These are phyloP conservation scores for Babesia bovis DNA, from an alignment of 169 alveolate species.

Conservation along the genomic window DNA sequence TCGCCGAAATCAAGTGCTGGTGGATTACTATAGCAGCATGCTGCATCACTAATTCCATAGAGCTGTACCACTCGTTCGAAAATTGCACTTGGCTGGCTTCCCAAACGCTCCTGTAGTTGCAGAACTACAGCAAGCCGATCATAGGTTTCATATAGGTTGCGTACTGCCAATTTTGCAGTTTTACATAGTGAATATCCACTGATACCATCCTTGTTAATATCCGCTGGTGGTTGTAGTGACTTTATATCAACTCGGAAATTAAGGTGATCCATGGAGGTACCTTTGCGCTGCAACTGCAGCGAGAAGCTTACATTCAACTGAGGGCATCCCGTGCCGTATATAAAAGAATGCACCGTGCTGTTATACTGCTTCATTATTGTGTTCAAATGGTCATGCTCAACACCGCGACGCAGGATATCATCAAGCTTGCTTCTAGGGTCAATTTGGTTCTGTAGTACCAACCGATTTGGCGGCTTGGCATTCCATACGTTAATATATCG, in stretches of 20 bases:
- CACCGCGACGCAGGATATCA: constrained; percentile 54
- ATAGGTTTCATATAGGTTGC: constrained; percentile 62
- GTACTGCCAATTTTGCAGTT: constrained; percentile 48
- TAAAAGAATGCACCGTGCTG: constrained; percentile 41
- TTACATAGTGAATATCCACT: constrained; percentile 68
- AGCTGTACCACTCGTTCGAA: constrained; percentile 32
- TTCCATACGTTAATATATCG: constrained; percentile 61
- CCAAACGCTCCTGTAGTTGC: constrained; percentile 24
- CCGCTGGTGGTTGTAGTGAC: constrained; percentile 81
- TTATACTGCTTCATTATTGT: constrained; percentile 33
- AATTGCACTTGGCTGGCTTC: background rate
- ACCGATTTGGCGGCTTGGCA: constrained; percentile 59
- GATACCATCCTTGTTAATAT: constrained; percentile 60
- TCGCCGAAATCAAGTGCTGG: constrained; percentile 51
- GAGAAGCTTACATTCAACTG: constrained; percentile 76
- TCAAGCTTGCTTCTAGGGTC: constrained; percentile 23
- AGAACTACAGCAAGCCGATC: constrained; percentile 39
- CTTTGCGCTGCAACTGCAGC: constrained; percentile 84
- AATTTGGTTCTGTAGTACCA: constrained; percentile 55
- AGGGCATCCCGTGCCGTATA: constrained; percentile 70
- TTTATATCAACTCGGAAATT: constrained; percentile 73
- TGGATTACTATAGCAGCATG: constrained; percentile 18
- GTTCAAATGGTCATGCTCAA: constrained; percentile 60
- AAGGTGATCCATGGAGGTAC: constrained; percentile 85
- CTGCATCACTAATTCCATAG: constrained; percentile 1